Base-by-base conservation (phyloP, 2,329 filamentous ascomycete species). In the Corynespora cassiicola region DNA sequence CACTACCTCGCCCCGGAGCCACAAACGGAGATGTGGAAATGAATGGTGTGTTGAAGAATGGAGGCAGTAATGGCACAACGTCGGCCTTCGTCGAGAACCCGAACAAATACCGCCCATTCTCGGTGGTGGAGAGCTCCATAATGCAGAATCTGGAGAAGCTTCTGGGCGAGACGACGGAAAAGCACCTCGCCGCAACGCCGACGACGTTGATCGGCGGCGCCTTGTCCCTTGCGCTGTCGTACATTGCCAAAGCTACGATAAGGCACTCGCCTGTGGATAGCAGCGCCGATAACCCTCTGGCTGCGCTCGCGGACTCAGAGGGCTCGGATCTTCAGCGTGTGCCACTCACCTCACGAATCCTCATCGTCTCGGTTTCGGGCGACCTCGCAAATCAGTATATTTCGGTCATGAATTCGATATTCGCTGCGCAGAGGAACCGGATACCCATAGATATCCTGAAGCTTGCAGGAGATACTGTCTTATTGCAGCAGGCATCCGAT, bases 391-490 rank as follows among this genome's bases (percentile, higher is more conserved):
- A 82, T 45, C 85, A 97, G 69, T 99, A 99, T 73, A 99, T 99
- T 39, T 87, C 92, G 1, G 94, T 95, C 54, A 99, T 99, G 94
- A 99, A 99, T 72, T 83, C 87, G 57, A 95, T 97, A 45, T 99
- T 99, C 70, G 94, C 94, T 2, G 94, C 92, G 42, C 88, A 95
- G 60, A 85, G 92, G 50, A 80, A 90, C 38, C 82, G 83, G 55
- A 90, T 99, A 49, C 88, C 91, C 16, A 90, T 99, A 58, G 94
- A 99, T 67, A 92, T 96, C 21, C 80, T 95, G 45, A 87, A 95
- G 52, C 77, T 99, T 9, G 84, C 86, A 26, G 90, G 89, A 15
- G 83, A 90, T 54, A 89, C 92, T 0, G 91, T 95, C 8, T 95
- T 99, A 67, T 76, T 99, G 31, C 92, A 99, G 64, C 94, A 99